Conservation (phyloP, 257 asterid genomes). For the Nicotiana benthamiana region DNA sequence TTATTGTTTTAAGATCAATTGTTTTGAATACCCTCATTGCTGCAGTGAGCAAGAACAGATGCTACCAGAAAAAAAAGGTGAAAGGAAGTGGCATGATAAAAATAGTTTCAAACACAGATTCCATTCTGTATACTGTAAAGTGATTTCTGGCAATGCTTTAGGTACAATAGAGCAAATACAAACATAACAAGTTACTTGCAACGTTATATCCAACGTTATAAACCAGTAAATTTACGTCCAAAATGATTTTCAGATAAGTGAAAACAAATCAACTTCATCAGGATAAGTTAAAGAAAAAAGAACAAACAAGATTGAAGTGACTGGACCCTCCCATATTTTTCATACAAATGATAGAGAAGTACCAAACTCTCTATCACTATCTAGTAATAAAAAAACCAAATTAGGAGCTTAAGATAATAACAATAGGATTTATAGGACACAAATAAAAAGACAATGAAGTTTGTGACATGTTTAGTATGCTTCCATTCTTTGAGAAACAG, state of each 20-base stretch:
- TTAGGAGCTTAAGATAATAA: not conserved
- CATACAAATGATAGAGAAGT: not conserved
- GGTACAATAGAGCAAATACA: not conserved
- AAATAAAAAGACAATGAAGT: not conserved
- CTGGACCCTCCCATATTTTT: not conserved
- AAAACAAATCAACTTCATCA: not conserved
- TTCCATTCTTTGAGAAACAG: conserved; percentile 48
- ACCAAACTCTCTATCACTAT: not conserved
- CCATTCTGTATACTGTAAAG: not conserved
- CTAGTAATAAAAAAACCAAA: not conserved
- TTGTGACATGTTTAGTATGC: conserved; percentile 17
- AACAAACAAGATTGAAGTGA: not conserved
- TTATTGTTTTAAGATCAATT: not conserved
- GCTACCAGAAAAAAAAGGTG: too few species aligned
- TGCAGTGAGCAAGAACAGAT: not conserved
- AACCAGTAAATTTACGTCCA: not conserved
- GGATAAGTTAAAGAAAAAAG: too few species aligned
- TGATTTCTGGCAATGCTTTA: not conserved
- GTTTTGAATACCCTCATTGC: not conserved
- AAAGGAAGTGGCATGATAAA: not conserved
- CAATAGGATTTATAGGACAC: not conserved
- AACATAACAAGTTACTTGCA: not conserved
- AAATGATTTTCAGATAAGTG: not conserved
- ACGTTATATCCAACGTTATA: not conserved
- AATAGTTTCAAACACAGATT: not conserved